Conservation (phyloP, 2,329 filamentous ascomycete species). For the Dendrostoma leiphaemia region DNA sequence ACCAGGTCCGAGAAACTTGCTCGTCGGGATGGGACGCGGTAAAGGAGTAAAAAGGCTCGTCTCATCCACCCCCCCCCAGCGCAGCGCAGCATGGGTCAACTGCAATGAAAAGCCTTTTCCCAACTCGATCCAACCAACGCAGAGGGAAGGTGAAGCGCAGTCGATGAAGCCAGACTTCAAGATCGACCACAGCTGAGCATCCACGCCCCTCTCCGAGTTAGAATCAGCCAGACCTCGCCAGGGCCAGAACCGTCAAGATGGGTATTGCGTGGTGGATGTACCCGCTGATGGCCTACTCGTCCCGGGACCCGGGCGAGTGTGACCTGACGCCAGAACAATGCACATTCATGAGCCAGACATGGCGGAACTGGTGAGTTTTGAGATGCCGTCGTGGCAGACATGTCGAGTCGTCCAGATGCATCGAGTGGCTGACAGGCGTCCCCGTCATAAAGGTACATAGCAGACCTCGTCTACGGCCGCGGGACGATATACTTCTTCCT, state of each 20-base stretch:
- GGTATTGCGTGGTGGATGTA: constrained; percentile 4
- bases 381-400: background rate
- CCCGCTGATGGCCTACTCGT: constrained; percentile 2
- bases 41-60: background rate
- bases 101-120: no score
- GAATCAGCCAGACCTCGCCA: background rate
- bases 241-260: background rate
- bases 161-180: background rate
- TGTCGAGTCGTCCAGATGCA: background rate
- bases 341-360: background rate
- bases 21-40: background rate
- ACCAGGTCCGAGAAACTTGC: background rate
- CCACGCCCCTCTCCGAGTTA: background rate
- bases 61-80: background rate
- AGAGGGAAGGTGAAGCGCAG: no score
- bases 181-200: background rate
- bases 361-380: constrained; percentile 4
- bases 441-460: constrained; percentile 8
- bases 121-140: no score
- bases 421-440: background rate
- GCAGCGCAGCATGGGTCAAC: no score
- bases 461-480: constrained; percentile 13
- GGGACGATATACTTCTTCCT: constrained; percentile 16
- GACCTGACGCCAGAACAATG: constrained; percentile 3
- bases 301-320: constrained; percentile 6